Evolutionary conservation across 2,329 filamentous ascomycete genomes (phyloP).

Genomic region (Calonectria multiphialidica): DNA sequence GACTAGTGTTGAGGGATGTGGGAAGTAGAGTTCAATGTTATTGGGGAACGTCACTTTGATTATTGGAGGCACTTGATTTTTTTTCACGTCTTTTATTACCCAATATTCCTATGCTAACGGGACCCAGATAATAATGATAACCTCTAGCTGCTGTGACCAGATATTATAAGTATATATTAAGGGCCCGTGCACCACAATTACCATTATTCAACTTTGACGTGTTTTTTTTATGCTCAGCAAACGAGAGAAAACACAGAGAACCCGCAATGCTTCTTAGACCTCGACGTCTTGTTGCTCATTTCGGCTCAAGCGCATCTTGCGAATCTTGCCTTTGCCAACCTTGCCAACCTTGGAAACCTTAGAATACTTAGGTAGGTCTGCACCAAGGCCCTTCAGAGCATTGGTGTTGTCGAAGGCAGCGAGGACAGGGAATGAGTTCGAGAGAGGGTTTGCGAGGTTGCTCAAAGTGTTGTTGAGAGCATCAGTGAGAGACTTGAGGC

Average conservation of each 20-base stretch:
- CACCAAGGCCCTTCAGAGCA: neutral
- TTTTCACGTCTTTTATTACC: neutral
- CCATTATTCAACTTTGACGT: neutral
- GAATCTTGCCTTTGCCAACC: neutral
- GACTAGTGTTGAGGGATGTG: too few relatives aligned
- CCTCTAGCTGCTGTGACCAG: neutral
- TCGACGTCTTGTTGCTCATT: neutral
- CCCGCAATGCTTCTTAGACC: neutral
- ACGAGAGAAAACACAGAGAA: neutral
- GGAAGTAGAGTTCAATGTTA: too few relatives aligned
- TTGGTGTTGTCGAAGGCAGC: neutral
- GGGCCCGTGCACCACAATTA: neutral
- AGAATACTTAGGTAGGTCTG: neutral
- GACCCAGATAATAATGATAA: neutral
- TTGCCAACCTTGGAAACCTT: neutral
- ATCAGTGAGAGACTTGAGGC: conserved; percentile 5
- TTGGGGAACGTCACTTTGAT: neutral
- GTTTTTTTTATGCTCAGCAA: neutral
- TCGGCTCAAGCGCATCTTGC: neutral
- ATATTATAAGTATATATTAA: neutral
- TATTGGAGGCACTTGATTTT: neutral
- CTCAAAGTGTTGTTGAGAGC: neutral
- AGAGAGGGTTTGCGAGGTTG: neutral
- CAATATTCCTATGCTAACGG: neutral
- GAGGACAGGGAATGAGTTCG: neutral